Evolutionary conservation across 352 stramenopile species (phyloP), one percentile per base, ranked within the genome.

Genomic region (Globisporangium uncinulatum): DNA sequence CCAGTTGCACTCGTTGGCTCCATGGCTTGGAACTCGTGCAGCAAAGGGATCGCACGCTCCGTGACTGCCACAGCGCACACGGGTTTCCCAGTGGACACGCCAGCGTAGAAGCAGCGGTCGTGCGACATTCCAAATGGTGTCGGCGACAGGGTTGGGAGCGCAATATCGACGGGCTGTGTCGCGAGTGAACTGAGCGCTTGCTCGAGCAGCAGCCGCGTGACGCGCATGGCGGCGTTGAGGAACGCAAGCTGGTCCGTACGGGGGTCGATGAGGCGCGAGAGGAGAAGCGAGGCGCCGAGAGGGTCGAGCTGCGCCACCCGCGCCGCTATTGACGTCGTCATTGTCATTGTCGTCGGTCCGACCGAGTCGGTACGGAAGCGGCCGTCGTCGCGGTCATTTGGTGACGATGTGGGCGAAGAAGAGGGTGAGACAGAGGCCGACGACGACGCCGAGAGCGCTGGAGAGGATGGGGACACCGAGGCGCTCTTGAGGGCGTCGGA

Each of bases 151-250:
- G n/a, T n/a, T n/a, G 46, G 48, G 15, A 53, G 6, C 19, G 63
- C 59, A 9, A 73, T 60, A 32, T 67, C 53, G 11, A 79, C 59
- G n/a, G 62, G 51, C 37, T 70, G 62, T 6, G 71, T 59, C 2
- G 66, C 64, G 42, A 79, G 61, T 13, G 68, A 51, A 7, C 63
- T 50, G 21, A 86, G 47, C 1, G 71, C 70, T 51, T 83, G 71
- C 59, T 89, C 79, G 42, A 89, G 62, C 6, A 86, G 51, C 13
- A 86, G 64, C 6, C 79, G 71, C 57, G 81, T 67, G 10, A 85
- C 39, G 0, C 79, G 76, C 19, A 34, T 73, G 55, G 17, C 57
- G 59, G 13, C 52, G 65, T 21, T 70, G 69, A n/a, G 62, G 66
- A 56, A 82, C 74, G 39, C 74, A 57, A 51, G 44, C 31, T 54